Conservation (phyloP, 768 basidiomycete species). For the Boletus pseudo-olivaceus region DNA sequence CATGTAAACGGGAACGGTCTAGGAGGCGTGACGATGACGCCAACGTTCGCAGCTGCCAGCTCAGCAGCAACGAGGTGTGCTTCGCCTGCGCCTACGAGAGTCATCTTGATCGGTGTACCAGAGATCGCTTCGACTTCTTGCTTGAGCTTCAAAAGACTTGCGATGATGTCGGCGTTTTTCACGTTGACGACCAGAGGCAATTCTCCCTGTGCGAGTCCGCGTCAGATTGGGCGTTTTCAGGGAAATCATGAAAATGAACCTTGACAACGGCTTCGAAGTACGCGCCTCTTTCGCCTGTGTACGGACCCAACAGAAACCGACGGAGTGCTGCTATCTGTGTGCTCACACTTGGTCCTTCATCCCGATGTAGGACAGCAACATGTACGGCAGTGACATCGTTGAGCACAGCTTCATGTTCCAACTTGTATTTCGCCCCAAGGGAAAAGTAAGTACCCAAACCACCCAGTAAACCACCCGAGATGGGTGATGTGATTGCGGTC, state of each 20-base stretch:
- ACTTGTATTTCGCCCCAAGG: conserved; percentile 52
- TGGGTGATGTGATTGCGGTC: conserved; percentile 59
- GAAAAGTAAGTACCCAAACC: conserved; percentile 66
- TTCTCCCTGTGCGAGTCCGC: conserved; percentile 38
- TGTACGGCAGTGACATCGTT: conserved; percentile 65
- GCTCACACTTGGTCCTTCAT: conserved; percentile 46
- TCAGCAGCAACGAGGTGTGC: conserved; percentile 44
- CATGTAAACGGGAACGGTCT: conserved; percentile 64
- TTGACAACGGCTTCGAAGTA: conserved; percentile 36
- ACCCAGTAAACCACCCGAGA: conserved; percentile 49
- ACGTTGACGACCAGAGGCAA: conserved; percentile 65
- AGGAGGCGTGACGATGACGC: conserved; percentile 64
- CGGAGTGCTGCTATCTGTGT: conserved; percentile 60
- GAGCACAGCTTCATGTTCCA: conserved; percentile 64
- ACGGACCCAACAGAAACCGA: conserved; percentile 37
- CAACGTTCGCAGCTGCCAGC: conserved; percentile 54
- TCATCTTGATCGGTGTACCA: conserved; percentile 36
- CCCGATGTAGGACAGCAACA: conserved; percentile 37
- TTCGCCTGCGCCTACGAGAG: conserved; percentile 60
- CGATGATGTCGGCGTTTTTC: conserved; percentile 74
- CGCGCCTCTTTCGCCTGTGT: conserved; percentile 23
- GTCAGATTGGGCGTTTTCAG: conserved; percentile 5
- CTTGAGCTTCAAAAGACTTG: conserved; percentile 61
- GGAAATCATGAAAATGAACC: conserved; percentile 22
- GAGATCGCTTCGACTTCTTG: conserved; percentile 42